A percentile compares a stretch with the other conserved stretches of the same genome.
phyloP scores from a whole-genome alignment of 352 stramenopile genomes.

The Globisporangium splendens region DNA sequence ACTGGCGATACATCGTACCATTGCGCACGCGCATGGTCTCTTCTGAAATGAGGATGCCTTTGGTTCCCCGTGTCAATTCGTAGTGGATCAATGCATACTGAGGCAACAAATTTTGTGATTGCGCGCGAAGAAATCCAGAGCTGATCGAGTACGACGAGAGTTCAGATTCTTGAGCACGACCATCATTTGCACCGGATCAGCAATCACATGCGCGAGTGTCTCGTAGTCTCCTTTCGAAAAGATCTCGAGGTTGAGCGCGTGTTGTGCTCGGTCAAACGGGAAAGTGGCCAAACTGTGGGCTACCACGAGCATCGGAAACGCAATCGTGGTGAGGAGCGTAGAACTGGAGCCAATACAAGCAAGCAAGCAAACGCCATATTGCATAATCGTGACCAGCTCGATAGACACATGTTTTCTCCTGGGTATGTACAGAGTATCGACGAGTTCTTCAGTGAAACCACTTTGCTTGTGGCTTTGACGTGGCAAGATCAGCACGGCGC shows the following conservation, averaged over 20 bases:
- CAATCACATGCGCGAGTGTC: constrained; percentile 8
- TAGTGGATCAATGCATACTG: background rate
- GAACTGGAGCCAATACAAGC: too few species aligned
- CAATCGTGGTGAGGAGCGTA: constrained; percentile 22
- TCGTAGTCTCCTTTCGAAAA: constrained; percentile 19
- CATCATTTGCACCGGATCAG: constrained; percentile 21
- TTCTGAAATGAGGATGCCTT: background rate
- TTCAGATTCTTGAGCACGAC: constrained; percentile 26
- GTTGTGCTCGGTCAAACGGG: constrained; percentile 17
- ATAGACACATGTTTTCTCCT: too few species aligned
- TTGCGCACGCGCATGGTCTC: constrained; percentile 14
- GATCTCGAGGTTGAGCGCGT: constrained; percentile 19
- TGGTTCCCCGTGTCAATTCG: background rate
- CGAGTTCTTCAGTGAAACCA: too few species aligned
- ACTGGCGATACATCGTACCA: constrained; percentile 23
- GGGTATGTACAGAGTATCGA: too few species aligned
- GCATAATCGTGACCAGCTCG: too few species aligned
- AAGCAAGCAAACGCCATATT: too few species aligned
- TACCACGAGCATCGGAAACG: constrained; percentile 26
- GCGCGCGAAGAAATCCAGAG: constrained; percentile 24
- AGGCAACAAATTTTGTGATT: too few species aligned
- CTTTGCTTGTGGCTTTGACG: too few species aligned
- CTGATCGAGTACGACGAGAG: constrained; percentile 27
- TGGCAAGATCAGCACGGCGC: too few species aligned
- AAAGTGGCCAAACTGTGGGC: constrained; percentile 23